A percentile compares a stretch with the other conserved stretches of the same genome.
Conservation (phyloP, 495 filamentous ascomycete species). For the Podospora sp. region DNA sequence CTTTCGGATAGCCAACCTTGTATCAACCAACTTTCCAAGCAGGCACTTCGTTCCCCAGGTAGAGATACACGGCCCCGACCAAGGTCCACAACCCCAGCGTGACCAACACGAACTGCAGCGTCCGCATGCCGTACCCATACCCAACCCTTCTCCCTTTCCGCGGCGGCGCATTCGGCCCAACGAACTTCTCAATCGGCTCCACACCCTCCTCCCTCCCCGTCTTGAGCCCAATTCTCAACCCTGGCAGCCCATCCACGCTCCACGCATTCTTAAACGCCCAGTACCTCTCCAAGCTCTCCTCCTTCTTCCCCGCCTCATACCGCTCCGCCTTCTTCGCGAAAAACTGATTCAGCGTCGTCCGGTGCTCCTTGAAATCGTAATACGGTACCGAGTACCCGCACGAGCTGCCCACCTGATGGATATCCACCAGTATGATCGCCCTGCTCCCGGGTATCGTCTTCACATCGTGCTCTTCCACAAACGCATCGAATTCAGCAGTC, state of each 20-base stretch:
- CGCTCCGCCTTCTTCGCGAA: slow-evolving; percentile 48
- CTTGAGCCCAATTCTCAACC: slow-evolving; percentile 46
- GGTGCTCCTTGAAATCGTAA: slow-evolving; percentile 53
- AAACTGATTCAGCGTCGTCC: slow-evolving; percentile 50
- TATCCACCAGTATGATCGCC: slow-evolving; percentile 64
- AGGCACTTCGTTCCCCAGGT: too few relatives aligned
- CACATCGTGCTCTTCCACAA: slow-evolving; percentile 50
- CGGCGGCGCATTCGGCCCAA: slow-evolving; percentile 43
- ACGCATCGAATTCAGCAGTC: slow-evolving; percentile 46
- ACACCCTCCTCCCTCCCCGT: slow-evolving; percentile 47
- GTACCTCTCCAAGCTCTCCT: slow-evolving; percentile 59
- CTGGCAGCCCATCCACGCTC: slow-evolving; percentile 58
- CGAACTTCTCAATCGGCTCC: slow-evolving; percentile 55
- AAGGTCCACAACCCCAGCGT: background rate
- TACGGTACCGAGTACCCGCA: slow-evolving; percentile 59
- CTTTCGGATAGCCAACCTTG: too few relatives aligned
- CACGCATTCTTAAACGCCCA: slow-evolving; percentile 60
- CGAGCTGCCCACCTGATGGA: slow-evolving; percentile 63
- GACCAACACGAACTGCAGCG: background rate
- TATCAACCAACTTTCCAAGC: too few relatives aligned
- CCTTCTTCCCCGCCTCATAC: slow-evolving; percentile 44
- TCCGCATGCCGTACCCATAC: background rate
- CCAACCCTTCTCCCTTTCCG: background rate
- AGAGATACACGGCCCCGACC: background rate
- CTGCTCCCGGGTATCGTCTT: slow-evolving; percentile 53